phyloP scores from a whole-genome alignment of 2,329 filamentous ascomycete species.

The Leptographium galeiforme region DNA sequence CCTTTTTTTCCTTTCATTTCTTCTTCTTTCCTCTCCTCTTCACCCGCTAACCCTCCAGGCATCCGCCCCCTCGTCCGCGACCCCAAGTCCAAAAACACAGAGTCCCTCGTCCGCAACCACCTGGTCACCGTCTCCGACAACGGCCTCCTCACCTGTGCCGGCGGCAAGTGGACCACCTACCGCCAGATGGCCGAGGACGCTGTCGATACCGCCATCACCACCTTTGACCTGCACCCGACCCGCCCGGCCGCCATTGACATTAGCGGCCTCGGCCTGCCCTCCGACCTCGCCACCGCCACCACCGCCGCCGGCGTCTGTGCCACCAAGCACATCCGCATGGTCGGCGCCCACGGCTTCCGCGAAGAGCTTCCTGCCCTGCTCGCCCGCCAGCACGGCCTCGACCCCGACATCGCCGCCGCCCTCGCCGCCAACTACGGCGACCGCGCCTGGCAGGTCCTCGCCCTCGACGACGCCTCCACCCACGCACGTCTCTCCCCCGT shows the following conservation, averaged over 20 bases:
- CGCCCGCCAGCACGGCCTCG: conserved; percentile 84
- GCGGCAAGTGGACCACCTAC: conserved; percentile 82
- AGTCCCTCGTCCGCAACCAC: conserved; percentile 72
- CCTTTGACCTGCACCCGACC: conserved; percentile 45
- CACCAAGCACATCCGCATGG: conserved; percentile 58
- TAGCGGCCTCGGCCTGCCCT: conserved; percentile 43
- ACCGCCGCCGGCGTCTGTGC: conserved; percentile 51
- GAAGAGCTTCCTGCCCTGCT: conserved; percentile 79
- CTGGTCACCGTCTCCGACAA: conserved; percentile 61
- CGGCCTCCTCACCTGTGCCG: conserved; percentile 65
- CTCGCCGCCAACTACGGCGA: conserved; percentile 81
- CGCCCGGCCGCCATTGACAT: conserved; percentile 45
- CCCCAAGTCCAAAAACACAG: conserved; percentile 67
- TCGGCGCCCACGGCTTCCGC: conserved; percentile 67
- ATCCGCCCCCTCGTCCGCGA: conserved; percentile 71
- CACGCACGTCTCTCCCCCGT: conserved; percentile 61
- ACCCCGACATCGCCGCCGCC: conserved; percentile 89
- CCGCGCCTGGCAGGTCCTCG: conserved; percentile 79
- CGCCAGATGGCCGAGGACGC: conserved; percentile 79
- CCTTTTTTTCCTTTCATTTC: background rate
- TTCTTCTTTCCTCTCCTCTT: background rate
- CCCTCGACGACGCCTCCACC: conserved; percentile 28
- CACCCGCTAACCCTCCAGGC: conserved; percentile 9
- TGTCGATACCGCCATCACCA: conserved; percentile 61
- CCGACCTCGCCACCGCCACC: conserved; percentile 25